Percentiles rank a stretch among this genome's conserved stretches.
These are phyloP conservation scores for Trichoderma virens DNA, from an alignment of 495 filamentous ascomycete species.

Conservation along the genomic window DNA sequence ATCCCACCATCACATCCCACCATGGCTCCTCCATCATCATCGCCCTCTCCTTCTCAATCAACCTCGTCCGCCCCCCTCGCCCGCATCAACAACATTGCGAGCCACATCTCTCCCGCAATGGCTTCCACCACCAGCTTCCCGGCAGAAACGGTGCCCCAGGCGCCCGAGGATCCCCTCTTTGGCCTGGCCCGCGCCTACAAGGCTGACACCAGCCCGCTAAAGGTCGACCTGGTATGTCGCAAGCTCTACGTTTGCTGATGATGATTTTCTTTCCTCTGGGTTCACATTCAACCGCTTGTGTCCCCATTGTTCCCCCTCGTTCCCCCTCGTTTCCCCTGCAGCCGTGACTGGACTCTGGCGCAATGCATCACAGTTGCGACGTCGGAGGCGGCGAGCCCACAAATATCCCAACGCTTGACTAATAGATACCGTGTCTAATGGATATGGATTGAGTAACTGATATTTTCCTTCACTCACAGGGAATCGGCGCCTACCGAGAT, in stretches of 20 bases:
- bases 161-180: conserved; percentile 93
- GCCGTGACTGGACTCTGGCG: not conserved
- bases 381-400: conserved; percentile 14
- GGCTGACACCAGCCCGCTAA: conserved; percentile 74
- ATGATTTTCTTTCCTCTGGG: not conserved
- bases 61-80: conserved; percentile 19
- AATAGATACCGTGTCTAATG: not conserved
- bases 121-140: conserved; percentile 60
- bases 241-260: not conserved
- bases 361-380: not conserved
- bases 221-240: conserved; percentile 67
- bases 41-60: conserved; percentile 14
- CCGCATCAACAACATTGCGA: conserved; percentile 40
- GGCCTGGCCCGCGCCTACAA: conserved; percentile 84
- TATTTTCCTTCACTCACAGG: conserved; percentile 28
- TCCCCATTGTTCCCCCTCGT: not conserved
- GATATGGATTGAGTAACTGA: not conserved
- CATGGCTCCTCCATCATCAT: conserved; percentile 9
- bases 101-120: conserved; percentile 28
- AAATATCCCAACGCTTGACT: not conserved
- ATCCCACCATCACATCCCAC: not conserved
- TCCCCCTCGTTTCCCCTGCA: not conserved
- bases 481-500: conserved; percentile 94
- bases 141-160: conserved; percentile 72
- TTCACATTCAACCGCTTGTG: not conserved